A percentile compares a stretch with the other conserved stretches of the same genome.
These are phyloP conservation scores for Fagus sylvatica DNA, from an alignment of 306 rosid species.

Conservation along the genomic window DNA sequence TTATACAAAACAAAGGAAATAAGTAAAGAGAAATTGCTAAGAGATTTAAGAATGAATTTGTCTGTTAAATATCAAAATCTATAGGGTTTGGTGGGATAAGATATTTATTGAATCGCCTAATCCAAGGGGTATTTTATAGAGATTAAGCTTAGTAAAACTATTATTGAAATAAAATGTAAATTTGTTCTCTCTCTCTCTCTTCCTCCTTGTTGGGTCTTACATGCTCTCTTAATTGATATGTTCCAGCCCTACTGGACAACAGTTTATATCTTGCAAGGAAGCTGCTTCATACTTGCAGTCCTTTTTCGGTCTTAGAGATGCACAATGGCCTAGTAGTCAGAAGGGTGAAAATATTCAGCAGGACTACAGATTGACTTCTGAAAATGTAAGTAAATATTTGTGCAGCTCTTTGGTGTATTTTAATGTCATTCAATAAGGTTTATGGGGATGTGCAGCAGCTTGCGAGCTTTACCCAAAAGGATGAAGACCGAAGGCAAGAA, in stretches of 20 bases:
- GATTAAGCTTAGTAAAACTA: conserved; percentile 11
- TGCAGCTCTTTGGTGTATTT: conserved; percentile 6
- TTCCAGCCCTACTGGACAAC: conserved; percentile 80
- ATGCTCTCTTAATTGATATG: conserved; percentile 27
- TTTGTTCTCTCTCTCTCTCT: background rate
- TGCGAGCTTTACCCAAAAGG: conserved; percentile 43
- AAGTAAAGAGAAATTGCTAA: background rate
- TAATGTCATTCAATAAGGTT: conserved; percentile 22
- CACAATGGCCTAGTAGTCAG: conserved; percentile 27
- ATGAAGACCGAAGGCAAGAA: conserved; percentile 41
- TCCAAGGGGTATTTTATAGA: conserved; percentile 8
- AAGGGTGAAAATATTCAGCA: conserved; percentile 38
- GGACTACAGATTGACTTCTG: conserved; percentile 32
- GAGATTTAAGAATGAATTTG: background rate
- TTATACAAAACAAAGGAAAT: conserved; percentile 4
- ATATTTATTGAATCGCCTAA: conserved; percentile 23
- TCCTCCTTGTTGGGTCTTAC: conserved; percentile 13
- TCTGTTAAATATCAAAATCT: background rate
- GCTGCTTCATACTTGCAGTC: conserved; percentile 66
- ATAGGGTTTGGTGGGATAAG: background rate
- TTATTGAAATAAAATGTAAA: background rate
- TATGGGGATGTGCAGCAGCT: conserved; percentile 46
- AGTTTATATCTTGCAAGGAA: conserved; percentile 75
- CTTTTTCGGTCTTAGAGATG: conserved; percentile 29
- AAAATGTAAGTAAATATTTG: conserved; percentile 44